These are phyloP conservation scores for Terana coerulea DNA, from an alignment of 768 basidiomycete genomes.

Conservation along the genomic window DNA sequence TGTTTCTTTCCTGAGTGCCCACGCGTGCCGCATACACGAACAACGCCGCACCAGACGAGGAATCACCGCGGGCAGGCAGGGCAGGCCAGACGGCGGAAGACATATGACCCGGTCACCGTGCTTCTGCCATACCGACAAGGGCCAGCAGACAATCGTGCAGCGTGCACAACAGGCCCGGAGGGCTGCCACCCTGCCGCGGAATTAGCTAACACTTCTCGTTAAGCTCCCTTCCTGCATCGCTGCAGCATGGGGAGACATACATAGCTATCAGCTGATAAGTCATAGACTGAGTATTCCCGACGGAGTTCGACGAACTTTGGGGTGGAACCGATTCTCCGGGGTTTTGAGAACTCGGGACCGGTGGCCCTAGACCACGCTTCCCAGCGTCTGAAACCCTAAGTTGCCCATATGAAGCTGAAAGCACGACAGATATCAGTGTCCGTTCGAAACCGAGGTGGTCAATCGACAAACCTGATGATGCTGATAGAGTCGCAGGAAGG, in stretches of 20 bases:
- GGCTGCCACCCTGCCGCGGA: not conserved
- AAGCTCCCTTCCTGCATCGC: not conserved
- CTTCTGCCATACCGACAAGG: conserved; percentile 2
- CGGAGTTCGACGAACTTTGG: not conserved
- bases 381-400: too few species aligned
- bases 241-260: not conserved
- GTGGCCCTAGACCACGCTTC: too few species aligned
- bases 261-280: conserved; percentile 3
- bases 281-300: conserved; percentile 3
- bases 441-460: too few species aligned
- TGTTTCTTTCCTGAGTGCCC: not conserved
- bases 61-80: not conserved
- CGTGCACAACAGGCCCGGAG: not conserved
- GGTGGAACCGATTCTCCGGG: conserved; percentile 1
- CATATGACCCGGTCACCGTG: conserved; percentile 5
- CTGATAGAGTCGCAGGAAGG: too few species aligned
- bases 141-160: conserved; percentile 3
- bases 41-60: conserved; percentile 4
- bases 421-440: too few species aligned
- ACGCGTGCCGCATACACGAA: conserved; percentile 1
- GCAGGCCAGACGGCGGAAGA: conserved; percentile 1
- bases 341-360: not conserved
- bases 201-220: not conserved
- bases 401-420: too few species aligned
- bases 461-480: too few species aligned